Percentiles rank a stretch among this genome's conserved stretches.
Conservation (phyloP, 2,329 filamentous ascomycete genomes). For the Paraphoma chrysanthemicola region DNA sequence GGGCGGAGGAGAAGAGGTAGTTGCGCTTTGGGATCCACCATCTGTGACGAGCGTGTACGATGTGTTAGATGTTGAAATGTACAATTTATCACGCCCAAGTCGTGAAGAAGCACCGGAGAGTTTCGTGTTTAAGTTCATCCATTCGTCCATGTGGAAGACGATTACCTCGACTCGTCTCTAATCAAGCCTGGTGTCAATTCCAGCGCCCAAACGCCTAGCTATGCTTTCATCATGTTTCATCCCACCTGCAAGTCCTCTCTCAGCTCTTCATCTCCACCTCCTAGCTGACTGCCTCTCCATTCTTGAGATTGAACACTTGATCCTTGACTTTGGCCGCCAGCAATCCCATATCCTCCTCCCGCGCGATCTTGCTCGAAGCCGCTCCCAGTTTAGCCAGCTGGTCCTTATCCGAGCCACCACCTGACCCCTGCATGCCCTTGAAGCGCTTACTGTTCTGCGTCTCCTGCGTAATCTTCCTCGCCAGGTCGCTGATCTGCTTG, state of each 20-base stretch:
- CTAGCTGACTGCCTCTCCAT: constrained; percentile 13
- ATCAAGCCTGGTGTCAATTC: neutral
- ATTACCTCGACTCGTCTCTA: no score
- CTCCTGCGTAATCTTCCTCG: constrained; percentile 78
- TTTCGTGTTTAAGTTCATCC: no score
- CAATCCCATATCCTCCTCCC: constrained; percentile 68
- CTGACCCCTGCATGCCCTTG: constrained; percentile 22
- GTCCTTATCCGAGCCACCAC: constrained; percentile 20
- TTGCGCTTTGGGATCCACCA: neutral
- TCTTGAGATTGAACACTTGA: constrained; percentile 59
- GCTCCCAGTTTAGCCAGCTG: constrained; percentile 67
- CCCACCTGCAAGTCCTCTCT: neutral
- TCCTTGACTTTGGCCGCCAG: constrained; percentile 69
- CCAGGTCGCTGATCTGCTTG: constrained; percentile 89
- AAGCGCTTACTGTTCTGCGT: constrained; percentile 51
- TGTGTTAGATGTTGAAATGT: neutral
- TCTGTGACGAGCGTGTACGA: neutral
- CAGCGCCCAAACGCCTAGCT: constrained; percentile 5
- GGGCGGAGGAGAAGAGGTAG: neutral
- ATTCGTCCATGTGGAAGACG: no score
- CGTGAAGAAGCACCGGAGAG: no score
- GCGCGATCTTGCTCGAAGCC: constrained; percentile 67
- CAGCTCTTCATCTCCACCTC: constrained; percentile 44
- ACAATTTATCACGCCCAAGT: neutral
- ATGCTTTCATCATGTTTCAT: constrained; percentile 2